Evolutionary conservation across 202 grass and related monocot species (phyloP), one percentile per base, ranked within the genome.

Genomic region (Sporobolus alterniflorus): DNA sequence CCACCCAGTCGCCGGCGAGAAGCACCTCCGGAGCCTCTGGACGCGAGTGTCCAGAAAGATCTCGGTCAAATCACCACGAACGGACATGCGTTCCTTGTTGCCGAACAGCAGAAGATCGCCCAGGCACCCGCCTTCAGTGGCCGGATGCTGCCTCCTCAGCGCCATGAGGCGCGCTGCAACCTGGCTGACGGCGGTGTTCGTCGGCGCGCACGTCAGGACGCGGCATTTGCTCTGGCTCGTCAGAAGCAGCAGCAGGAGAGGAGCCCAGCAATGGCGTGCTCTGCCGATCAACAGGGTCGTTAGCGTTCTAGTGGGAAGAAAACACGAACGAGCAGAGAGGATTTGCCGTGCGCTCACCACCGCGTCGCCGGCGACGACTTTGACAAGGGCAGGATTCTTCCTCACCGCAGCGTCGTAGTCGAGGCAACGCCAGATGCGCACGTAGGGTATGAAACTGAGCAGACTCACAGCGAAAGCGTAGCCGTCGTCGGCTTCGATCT

Each of bases 141-240:
- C 7, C 16, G 62, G 39, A 29, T 66, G 61, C 42, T 89, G 64
- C 49, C 82, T 88, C 24, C 82, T 47, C 44, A 94, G 47, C 25
- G 74, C 39, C 43, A 94, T 17, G 62, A 97, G 40, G 17, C 87
- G 89, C 0, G 52, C 88, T 1, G 91, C 87, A 28, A 94, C 82
- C 89, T 92, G 84, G 62, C 68, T 87, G 48, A 97, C 55, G 13
- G 94, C 94, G 13, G 85, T 87, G 71, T 97, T 94, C 12, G 94
- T 97, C 5, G 89, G 85, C 22, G 91, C 85, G 69, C 89, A 97
- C 30, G 90, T 76, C 52, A 94, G 75, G 28, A 88, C 90, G 40
- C 85, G 79, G 64, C 46, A 75, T 29, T 66, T 81, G 2, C 15
- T 77, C 6, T n/a, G 40, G 26, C 22, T 69, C 55, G 21, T 71